Conservation (phyloP, 1,284 basidiomycete genomes). For the Ustilago trichophora region DNA sequence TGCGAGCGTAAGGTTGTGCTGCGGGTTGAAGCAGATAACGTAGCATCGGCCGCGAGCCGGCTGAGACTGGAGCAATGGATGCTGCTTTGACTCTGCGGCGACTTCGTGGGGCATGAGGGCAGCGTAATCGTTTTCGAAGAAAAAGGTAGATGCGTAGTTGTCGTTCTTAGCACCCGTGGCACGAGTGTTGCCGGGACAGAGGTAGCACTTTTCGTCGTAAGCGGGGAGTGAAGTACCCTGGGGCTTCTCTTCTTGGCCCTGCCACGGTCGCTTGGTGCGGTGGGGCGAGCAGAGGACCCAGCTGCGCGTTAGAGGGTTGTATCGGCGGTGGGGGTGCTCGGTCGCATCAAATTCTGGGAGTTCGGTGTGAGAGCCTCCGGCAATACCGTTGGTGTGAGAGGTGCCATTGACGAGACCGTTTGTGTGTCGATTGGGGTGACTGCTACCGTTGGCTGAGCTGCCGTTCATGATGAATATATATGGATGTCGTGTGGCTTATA, state of each 20-base stretch:
- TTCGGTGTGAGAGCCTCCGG: slow-evolving; percentile 4
- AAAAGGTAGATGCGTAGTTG: slow-evolving; percentile 75
- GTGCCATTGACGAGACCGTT: slow-evolving; percentile 6
- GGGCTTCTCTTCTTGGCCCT: slow-evolving; percentile 60
- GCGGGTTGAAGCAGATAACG: slow-evolving; percentile 87
- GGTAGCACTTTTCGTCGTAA: slow-evolving; percentile 84
- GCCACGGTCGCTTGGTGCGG: slow-evolving; percentile 65
- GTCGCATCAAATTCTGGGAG: slow-evolving; percentile 50
- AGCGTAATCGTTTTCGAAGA: slow-evolving; percentile 86
- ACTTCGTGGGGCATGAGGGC: slow-evolving; percentile 74
- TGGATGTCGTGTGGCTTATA: slow-evolving; percentile 8
- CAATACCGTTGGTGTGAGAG: neutral
- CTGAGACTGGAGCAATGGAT: slow-evolving; percentile 73
- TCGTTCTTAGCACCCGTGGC: slow-evolving; percentile 79
- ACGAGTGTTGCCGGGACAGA: slow-evolving; percentile 88
- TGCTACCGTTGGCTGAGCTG: slow-evolving; percentile 2
- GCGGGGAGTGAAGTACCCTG: slow-evolving; percentile 68
- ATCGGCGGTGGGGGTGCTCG: slow-evolving; percentile 63
- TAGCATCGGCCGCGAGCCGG: slow-evolving; percentile 86
- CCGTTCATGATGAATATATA: slow-evolving; percentile 3
- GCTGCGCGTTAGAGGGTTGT: slow-evolving; percentile 58
- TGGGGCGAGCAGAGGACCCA: slow-evolving; percentile 66
- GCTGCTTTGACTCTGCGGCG: slow-evolving; percentile 32
- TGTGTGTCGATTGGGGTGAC: slow-evolving; percentile 7
- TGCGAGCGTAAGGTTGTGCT: slow-evolving; percentile 89